Evolutionary conservation across 2,329 filamentous ascomycete genomes (phyloP), one percentile per base, ranked within the genome.

Genomic region (Fusarium robinianum): DNA sequence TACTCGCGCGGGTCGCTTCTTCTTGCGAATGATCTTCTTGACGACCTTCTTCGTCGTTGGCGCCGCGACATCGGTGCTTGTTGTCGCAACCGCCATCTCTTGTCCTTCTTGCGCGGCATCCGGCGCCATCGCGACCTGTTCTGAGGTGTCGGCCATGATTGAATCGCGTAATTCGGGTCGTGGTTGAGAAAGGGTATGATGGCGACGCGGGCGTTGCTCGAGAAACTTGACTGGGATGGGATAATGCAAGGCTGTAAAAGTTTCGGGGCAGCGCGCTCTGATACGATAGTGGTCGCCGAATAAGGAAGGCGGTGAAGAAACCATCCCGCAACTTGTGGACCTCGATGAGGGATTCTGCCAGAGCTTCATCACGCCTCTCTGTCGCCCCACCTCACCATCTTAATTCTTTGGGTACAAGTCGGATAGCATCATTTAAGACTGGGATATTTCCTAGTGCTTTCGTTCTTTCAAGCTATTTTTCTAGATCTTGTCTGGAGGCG

Each of bases 11-110:
- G 94, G 94, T 25, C 90, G 81, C 63, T 87, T 85, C 76, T 96
- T 96, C 66, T 88, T 90, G 53, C 91, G 84, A 57, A 96, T 87
- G 57, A 97, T 89, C 75, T 92, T 95, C 71, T 95, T 96, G 47
- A 88, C 62, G 8, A 66, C 58, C 83, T 72, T 91, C 89, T 67
- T 78, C 37, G 72, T 72, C 14, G 72, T 66, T 21, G 75, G 71
- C 29, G 73, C 67, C 3, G 73, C 72, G 29, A 77, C 71, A 33
- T 77, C 75, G 32, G 64, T 72, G 52, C 55, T 68, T 26, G 66
- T 68, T 12, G 66, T 69, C 11, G 65, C 55, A 26, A 74, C 54
- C 15, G 67, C 67, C 55, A 67, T 62, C 6, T 61, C 58, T 11
- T 62, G 56, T n/a, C 50, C 53, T 16, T 56, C 58, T 24, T 68